phyloP scores from a whole-genome alignment of 352 stramenopile species.

The Globisporangium splendens region DNA sequence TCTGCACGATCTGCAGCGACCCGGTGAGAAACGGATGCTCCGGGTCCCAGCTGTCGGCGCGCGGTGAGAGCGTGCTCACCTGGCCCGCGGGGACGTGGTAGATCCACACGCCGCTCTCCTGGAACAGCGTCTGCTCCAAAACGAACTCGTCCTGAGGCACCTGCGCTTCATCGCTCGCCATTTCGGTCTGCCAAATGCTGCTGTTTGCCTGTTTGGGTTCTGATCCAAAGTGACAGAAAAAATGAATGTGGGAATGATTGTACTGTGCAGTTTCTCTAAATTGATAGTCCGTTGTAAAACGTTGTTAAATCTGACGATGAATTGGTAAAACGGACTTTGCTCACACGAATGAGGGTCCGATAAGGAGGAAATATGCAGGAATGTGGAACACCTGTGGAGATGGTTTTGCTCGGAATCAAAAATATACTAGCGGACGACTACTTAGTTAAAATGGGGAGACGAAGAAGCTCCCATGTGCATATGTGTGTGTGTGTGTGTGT shows the following conservation, averaged over 20 bases:
- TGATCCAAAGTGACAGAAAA: not conserved
- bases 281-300: not conserved
- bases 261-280: not conserved
- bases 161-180: not conserved
- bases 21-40: slow-evolving; percentile 82
- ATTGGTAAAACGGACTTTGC: too few relatives aligned
- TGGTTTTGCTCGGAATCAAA: too few relatives aligned
- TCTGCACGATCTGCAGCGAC: slow-evolving; percentile 61
- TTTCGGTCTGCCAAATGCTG: not conserved
- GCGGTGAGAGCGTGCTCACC: slow-evolving; percentile 67
- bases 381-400: too few relatives aligned
- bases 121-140: slow-evolving; percentile 76
- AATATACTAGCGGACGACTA: too few relatives aligned
- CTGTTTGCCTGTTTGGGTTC: not conserved
- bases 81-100: slow-evolving; percentile 74
- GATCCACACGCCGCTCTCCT: slow-evolving; percentile 77
- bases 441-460: too few relatives aligned
- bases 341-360: too few relatives aligned
- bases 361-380: too few relatives aligned
- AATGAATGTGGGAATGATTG: not conserved
- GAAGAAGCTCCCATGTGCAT: too few relatives aligned
- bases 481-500: too few relatives aligned
- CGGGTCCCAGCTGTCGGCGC: slow-evolving; percentile 77
- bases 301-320: too few relatives aligned
- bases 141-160: slow-evolving; percentile 23